Conservation (phyloP, 768 basidiomycete genomes). For the Lyophyllum atratum region DNA sequence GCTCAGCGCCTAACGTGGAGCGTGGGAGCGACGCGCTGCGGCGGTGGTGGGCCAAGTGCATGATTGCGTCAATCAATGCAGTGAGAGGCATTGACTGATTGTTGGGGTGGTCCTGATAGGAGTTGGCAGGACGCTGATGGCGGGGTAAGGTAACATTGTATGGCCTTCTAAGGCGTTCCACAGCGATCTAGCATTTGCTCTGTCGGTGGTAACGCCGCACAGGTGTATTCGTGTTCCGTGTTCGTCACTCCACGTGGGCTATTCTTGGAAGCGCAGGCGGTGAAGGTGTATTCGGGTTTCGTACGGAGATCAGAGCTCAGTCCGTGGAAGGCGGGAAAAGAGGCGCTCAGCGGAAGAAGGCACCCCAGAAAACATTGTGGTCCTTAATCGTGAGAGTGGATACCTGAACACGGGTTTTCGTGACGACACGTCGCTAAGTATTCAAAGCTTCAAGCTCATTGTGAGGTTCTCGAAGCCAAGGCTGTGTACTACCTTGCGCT, state of each 20-base stretch:
- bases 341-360: background rate
- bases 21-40: background rate
- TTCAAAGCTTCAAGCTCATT: background rate
- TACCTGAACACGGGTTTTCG: background rate
- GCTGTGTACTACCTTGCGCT: background rate
- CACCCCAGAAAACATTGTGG: background rate
- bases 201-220: background rate
- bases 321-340: constrained; percentile 2
- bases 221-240: constrained; percentile 1
- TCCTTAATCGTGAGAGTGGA: background rate
- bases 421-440: background rate
- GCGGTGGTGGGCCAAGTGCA: background rate
- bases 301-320: constrained; percentile 2
- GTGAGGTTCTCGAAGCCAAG: background rate
- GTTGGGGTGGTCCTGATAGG: background rate
- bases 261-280: background rate
- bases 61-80: background rate
- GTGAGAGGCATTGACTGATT: background rate
- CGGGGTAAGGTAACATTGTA: background rate
- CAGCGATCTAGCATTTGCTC: background rate
- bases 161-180: background rate
- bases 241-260: background rate
- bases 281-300: background rate
- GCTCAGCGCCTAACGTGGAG: background rate
- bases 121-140: background rate